Evolutionary conservation across 148 eudicot genomes (phyloP), one percentile per base, ranked within the genome.

Genomic region (Amaranthus cruentus): DNA sequence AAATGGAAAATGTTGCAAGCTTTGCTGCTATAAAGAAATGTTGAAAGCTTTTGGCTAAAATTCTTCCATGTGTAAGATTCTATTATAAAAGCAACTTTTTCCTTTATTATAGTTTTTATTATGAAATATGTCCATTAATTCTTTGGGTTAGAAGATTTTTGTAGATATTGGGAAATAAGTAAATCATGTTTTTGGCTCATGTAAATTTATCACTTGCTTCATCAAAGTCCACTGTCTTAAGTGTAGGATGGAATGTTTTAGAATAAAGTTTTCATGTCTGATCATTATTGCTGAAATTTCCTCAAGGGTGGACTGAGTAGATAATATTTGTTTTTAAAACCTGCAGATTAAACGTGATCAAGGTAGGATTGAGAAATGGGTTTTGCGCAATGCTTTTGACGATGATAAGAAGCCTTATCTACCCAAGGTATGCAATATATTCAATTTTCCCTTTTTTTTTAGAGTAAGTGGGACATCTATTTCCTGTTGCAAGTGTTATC

Each of bases 351-450:
- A 74, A 78, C 91, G 89, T 76, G 93, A 89, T 60, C 87, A 87
- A 75, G 88, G 90, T 56, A 88, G 96, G 83, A 94, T 91, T 73
- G 98, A 94, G 87, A 94, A 91, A 82, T 94, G 98, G 98, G 49
- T 94, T 69, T 72, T 94, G 63, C 96, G 97, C 73, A 75, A 94
- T 86, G 97, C 98, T 63, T 94, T 94, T 81, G 97, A 94, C 84
- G 97, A 88, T 83, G 93, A 86, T 44, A 79, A 89, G 81, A 85
- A 77, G 61, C 95, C 92, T 2, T 91, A 91, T 80, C 80, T 93
- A 44, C 98, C 98, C 46, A 91, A 94, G 96, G 98, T 94, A 77
- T 71, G 80, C 28, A 55, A n/a, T 14, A 48, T 54, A 2, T 3
- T 5, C 14, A 9, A 28, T 57, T 66, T 15, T 7, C 57, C n/a